Evolutionary conservation across 2,329 filamentous ascomycete genomes (phyloP).

Genomic region (Colletotrichum plurivorum): DNA sequence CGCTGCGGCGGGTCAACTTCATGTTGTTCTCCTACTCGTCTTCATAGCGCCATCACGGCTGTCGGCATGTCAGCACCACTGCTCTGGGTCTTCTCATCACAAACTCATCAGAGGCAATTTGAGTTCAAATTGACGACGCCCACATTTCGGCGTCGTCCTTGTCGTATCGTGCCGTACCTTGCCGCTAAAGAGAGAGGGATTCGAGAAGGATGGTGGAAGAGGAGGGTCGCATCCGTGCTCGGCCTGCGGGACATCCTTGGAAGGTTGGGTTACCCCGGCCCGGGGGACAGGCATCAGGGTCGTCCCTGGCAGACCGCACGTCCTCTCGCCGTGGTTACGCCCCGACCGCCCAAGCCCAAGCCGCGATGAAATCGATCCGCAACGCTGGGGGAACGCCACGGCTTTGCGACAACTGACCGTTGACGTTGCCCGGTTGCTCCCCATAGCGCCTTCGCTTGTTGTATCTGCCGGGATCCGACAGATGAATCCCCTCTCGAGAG

Average conservation of each 20-base stretch:
- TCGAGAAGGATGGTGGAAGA: slow-evolving; percentile 40
- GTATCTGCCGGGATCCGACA: background rate
- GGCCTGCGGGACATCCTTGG: slow-evolving; percentile 37
- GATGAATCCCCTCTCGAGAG: background rate
- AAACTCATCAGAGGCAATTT: slow-evolving; percentile 35
- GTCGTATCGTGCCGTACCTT: slow-evolving; percentile 25
- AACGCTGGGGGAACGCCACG: slow-evolving; percentile 11
- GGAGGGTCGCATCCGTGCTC: slow-evolving; percentile 39
- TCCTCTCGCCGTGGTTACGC: slow-evolving; percentile 26
- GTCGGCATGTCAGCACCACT: slow-evolving; percentile 6
- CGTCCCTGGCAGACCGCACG: slow-evolving; percentile 35
- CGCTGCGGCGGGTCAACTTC: slow-evolving; percentile 67
- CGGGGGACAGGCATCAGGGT: slow-evolving; percentile 27
- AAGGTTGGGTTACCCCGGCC: slow-evolving; percentile 30
- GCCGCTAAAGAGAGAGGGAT: slow-evolving; percentile 28
- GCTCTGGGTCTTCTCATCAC: slow-evolving; percentile 21
- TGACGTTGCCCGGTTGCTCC: slow-evolving; percentile 9
- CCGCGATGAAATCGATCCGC: slow-evolving; percentile 36
- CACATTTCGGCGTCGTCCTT: slow-evolving; percentile 13
- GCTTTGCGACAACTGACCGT: slow-evolving; percentile 19
- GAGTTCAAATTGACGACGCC: slow-evolving; percentile 35
- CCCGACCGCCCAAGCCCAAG: slow-evolving; percentile 25
- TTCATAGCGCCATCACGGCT: slow-evolving; percentile 4
- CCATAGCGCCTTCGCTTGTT: background rate
- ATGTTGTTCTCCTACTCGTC: slow-evolving; percentile 9